phyloP scores from a whole-genome alignment of 2,329 filamentous ascomycete species.

The Lithohypha guttulata region DNA sequence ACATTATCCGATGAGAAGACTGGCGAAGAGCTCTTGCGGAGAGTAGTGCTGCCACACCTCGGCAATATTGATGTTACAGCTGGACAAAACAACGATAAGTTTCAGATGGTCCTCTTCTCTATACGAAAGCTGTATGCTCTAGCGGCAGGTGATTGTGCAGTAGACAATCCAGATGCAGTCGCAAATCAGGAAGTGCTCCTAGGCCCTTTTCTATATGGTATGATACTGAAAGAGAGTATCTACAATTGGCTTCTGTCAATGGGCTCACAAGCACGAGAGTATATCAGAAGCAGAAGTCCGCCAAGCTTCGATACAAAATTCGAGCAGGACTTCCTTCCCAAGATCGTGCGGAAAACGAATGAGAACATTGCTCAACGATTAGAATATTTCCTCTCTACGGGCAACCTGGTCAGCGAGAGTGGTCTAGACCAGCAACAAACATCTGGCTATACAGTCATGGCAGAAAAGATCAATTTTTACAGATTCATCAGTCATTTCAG shows the following conservation, averaged over 20 bases:
- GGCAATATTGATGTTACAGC: conserved; percentile 77
- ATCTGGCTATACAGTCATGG: conserved; percentile 90
- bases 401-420: conserved; percentile 81
- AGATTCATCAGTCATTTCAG: conserved; percentile 98
- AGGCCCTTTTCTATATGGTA: conserved; percentile 85
- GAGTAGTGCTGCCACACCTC: conserved; percentile 82
- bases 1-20: conserved; percentile 80
- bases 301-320: conserved; percentile 66
- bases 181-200: conserved; percentile 93
- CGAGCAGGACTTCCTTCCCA: conserved; percentile 63
- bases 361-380: conserved; percentile 79
- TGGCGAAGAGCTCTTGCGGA: conserved; percentile 80
- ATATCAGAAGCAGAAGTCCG: conserved; percentile 41
- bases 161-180: conserved; percentile 93
- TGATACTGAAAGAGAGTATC: conserved; percentile 88
- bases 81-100: conserved; percentile 80
- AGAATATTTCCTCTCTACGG: conserved; percentile 93
- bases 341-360: conserved; percentile 69
- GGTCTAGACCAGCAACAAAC: conserved; percentile 90
- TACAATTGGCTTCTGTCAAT: conserved; percentile 78
- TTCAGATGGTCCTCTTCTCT: conserved; percentile 90
- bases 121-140: conserved; percentile 88
- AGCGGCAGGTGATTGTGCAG: conserved; percentile 80
- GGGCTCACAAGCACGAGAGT: conserved; percentile 42
- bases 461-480: conserved; percentile 97